Conservation (phyloP, 2,329 filamentous ascomycete genomes). For the Pyrenochaeta sp. region DNA sequence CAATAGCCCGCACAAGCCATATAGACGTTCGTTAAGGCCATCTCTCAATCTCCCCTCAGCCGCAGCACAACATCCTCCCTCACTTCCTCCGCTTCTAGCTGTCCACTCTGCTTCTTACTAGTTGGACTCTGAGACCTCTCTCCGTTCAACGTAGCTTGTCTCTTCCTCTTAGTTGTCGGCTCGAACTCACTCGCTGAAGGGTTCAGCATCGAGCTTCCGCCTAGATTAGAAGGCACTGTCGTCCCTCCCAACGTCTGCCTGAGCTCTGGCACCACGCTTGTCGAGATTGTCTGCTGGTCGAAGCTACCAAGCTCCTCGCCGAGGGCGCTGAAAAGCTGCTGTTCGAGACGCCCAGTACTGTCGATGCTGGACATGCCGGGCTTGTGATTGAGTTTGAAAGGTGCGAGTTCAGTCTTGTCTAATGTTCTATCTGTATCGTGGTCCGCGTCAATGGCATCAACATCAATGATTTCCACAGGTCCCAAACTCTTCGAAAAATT, state of each 20-base stretch:
- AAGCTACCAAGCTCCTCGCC: constrained; percentile 41
- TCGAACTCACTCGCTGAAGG: constrained; percentile 20
- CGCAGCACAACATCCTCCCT: constrained; percentile 10
- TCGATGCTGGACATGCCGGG: constrained; percentile 38
- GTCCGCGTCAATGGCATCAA: constrained; percentile 28
- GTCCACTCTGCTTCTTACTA: constrained; percentile 32
- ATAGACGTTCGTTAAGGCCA: no score
- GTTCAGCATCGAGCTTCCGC: constrained; percentile 6
- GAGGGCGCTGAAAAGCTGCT: constrained; percentile 40
- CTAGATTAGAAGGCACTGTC: constrained; percentile 5
- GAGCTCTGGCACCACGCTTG: constrained; percentile 23
- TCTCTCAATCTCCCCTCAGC: constrained; percentile 17
- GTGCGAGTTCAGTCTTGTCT: constrained; percentile 16
- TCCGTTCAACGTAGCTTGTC: constrained; percentile 29
- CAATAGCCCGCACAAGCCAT: no score
- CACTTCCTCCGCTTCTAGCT: neutral
- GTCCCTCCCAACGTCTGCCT: constrained; percentile 10
- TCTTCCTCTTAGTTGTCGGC: constrained; percentile 37
- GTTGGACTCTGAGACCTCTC: constrained; percentile 29
- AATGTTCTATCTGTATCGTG: constrained; percentile 2
- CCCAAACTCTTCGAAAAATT: constrained; percentile 2
- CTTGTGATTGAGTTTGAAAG: constrained; percentile 32
- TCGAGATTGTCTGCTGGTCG: constrained; percentile 19
- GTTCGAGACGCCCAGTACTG: constrained; percentile 38
- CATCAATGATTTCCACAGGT: constrained; percentile 30